phyloP scores from a whole-genome alignment of 768 basidiomycete genomes.

The Lactifluus subvellereus region DNA sequence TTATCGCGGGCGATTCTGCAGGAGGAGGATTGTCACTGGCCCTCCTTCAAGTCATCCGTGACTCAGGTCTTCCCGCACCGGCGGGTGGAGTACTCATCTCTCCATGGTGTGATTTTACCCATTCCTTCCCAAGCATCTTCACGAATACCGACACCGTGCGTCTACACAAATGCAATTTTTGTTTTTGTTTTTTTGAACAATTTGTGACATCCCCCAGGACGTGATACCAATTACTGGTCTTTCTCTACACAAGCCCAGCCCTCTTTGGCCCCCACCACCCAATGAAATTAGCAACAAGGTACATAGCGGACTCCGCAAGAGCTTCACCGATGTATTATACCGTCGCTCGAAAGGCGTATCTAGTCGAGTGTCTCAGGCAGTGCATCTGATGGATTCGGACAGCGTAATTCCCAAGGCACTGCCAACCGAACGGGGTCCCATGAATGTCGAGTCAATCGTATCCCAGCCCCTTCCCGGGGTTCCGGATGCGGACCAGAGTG shows the following conservation, averaged over 20 bases:
- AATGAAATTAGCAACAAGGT: slow-evolving; percentile 55
- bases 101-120: slow-evolving; percentile 92
- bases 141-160: slow-evolving; percentile 77
- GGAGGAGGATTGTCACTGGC: slow-evolving; percentile 85
- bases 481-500: slow-evolving; percentile 37
- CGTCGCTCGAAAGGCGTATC: slow-evolving; percentile 25
- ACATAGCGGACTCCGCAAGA: slow-evolving; percentile 52
- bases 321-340: slow-evolving; percentile 52
- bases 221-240: slow-evolving; percentile 72
- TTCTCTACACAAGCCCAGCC: slow-evolving; percentile 72
- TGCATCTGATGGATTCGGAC: not conserved
- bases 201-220: slow-evolving; percentile 44
- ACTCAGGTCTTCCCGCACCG: slow-evolving; percentile 72
- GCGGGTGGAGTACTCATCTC: slow-evolving; percentile 87
- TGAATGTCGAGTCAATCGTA: slow-evolving; percentile 47
- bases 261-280: slow-evolving; percentile 71
- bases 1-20: slow-evolving; percentile 88
- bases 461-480: slow-evolving; percentile 37
- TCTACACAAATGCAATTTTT: slow-evolving; percentile 3
- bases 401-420: slow-evolving; percentile 22
- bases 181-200: not conserved
- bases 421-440: slow-evolving; percentile 31
- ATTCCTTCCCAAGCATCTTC: slow-evolving; percentile 88
- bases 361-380: not conserved
- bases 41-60: slow-evolving; percentile 82